Percentiles rank a stretch among this genome's conserved stretches.
Evolutionary conservation across 805 yeast species (phyloP).

Genomic region (Cyberlindnera samutprakarnensis): DNA sequence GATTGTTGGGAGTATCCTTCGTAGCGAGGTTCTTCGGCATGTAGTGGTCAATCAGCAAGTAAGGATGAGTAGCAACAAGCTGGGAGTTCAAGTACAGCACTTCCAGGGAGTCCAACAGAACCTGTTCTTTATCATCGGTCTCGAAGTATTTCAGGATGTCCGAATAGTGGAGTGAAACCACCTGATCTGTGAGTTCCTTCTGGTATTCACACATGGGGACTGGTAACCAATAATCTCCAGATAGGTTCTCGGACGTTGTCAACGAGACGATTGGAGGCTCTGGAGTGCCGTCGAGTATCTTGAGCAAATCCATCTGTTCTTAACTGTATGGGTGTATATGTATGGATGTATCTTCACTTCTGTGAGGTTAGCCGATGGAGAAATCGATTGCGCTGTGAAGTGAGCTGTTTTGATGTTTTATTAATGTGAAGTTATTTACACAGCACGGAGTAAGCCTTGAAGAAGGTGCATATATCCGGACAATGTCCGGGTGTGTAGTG

Average conservation of each 20-base stretch:
- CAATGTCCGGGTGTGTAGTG: too few relatives aligned
- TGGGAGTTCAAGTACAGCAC: constrained; percentile 71
- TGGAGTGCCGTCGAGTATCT: constrained; percentile 75
- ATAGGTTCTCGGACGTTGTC: constrained; percentile 21
- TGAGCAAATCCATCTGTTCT: constrained; percentile 52
- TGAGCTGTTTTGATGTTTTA: too few relatives aligned
- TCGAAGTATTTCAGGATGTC: constrained; percentile 87
- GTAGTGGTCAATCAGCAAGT: constrained; percentile 72
- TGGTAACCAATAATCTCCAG: constrained; percentile 67
- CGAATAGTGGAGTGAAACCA: constrained; percentile 83
- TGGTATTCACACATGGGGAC: constrained; percentile 84
- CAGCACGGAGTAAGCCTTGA: too few relatives aligned
- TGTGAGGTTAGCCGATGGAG: too few relatives aligned
- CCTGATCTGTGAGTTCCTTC: constrained; percentile 83
- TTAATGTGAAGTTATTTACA: too few relatives aligned
- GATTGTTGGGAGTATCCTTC: constrained; percentile 61
- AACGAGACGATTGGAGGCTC: constrained; percentile 61
- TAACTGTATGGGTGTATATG: not conserved
- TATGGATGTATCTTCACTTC: not conserved
- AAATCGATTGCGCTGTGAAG: too few relatives aligned
- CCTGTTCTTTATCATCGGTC: constrained; percentile 39
- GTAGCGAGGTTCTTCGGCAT: constrained; percentile 73
- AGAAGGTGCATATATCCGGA: too few relatives aligned
- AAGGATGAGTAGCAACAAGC: constrained; percentile 85
- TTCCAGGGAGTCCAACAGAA: constrained; percentile 67